Evolutionary conservation across 805 yeast species (phyloP), one percentile per base, ranked within the genome.

Genomic region (Candida sonorensis): DNA sequence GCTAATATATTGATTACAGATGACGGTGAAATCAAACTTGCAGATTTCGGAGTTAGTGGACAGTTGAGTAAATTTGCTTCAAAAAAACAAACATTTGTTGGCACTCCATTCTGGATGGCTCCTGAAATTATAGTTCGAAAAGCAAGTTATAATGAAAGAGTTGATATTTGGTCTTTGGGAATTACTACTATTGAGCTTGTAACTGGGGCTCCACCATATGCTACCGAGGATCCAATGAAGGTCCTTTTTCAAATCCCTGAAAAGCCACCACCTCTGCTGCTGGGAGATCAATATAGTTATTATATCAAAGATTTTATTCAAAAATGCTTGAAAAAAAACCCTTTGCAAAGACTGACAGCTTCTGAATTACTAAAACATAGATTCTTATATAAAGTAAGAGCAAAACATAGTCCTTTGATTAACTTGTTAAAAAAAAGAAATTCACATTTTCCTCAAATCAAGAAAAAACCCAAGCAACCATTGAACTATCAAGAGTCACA

Each of bases 41-140:
- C 87, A 0, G 97, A 90, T 59, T 88, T 88, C 63, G 97, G 97
- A 1, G 96, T 88, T 4, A 76, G 90, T 46, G 92, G 92, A 0
- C 92, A 86, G 54, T 65, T 88, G 17, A 70, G 79, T 14, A 58
- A 65, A 27, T 68, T 81, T 1, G 57, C 55, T 32, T 56, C 63
- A 15, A 66, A 66, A 38, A 71, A 79, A 41, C 74, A 72, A 34
- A 84, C 96, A 0, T 80, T 88, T 66, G 95, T 87, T 32, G 97
- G 97, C 1, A 87, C 97, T 0, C 96, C 97, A 10, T 85, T 75
- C 57, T 88, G 97, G 97, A 88, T 90, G 97, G 98, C 98, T 0
- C 98, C 98, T 0, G 98, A 92, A 54, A 82, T 90, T n/a, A 81
- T 92, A 27, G 30, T 40, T 8, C 48, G 54, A 19, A 39, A 47